A percentile compares a stretch with the other conserved stretches of the same genome.
Conservation (phyloP, 2,329 filamentous ascomycete species). For the Sordariomycetes sp. region DNA sequence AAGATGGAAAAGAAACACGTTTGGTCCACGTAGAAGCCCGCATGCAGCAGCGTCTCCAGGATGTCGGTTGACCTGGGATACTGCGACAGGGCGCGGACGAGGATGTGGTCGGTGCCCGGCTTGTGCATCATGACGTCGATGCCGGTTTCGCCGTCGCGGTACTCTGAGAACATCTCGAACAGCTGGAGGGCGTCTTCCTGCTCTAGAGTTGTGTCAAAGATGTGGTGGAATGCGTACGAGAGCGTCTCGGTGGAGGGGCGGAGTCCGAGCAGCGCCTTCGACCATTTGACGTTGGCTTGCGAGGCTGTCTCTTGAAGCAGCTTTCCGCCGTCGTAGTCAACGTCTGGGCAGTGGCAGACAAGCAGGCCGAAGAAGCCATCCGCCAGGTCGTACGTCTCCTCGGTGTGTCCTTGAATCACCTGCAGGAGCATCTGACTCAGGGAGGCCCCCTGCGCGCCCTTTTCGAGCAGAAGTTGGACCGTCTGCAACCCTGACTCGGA, state of each 20-base stretch:
- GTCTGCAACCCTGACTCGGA: constrained; percentile 35
- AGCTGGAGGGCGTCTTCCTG: constrained; percentile 42
- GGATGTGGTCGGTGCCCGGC: constrained; percentile 32
- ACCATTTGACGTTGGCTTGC: constrained; percentile 38
- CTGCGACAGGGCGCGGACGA: constrained; percentile 42
- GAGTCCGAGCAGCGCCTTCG: constrained; percentile 37
- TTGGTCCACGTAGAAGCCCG: constrained; percentile 52
- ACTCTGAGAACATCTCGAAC: constrained; percentile 41
- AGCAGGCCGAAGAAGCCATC: constrained; percentile 34
- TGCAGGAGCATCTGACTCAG: constrained; percentile 34
- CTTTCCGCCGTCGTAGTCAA: constrained; percentile 43
- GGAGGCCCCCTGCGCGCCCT: constrained; percentile 35
- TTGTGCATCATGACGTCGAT: constrained; percentile 40
- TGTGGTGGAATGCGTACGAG: constrained; percentile 42
- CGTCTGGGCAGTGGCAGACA: constrained; percentile 28
- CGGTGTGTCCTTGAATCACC: constrained; percentile 32
- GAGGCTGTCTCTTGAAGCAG: constrained; percentile 44
- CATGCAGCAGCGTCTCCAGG: constrained; percentile 42
- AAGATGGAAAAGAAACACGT: constrained; percentile 31
- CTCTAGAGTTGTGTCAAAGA: constrained; percentile 41
- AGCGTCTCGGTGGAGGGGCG: constrained; percentile 40
- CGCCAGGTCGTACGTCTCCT: constrained; percentile 28
- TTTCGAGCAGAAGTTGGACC: constrained; percentile 36
- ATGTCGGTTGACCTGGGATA: constrained; percentile 46
- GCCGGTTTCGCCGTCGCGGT: constrained; percentile 33